Base-by-base conservation (phyloP, 139 green algal species). In the Chlamydomonas sp. region DNA sequence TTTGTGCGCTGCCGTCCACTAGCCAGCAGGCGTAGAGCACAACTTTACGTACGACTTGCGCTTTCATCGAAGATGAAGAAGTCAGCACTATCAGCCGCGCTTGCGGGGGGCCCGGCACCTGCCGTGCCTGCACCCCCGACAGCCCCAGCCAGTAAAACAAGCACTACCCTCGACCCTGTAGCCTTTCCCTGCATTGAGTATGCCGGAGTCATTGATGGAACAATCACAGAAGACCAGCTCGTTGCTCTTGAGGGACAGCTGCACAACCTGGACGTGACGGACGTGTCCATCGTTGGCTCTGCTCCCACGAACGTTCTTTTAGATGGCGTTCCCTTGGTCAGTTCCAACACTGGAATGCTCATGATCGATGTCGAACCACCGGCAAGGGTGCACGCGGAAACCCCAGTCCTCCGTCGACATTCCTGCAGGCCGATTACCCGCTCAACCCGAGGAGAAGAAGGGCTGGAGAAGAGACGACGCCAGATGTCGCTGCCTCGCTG, bases 351-450 rank as follows among this genome's bases (percentile, higher is more conserved):
- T 57, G 49, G 63, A 31, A 61, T 78, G 73, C 18, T 8, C 8
- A 2, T 18, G 10, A 14, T 18, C 66, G 66, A 14, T 71, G 10
- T 71, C 66, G 10, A 14, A 18, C 66, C 73, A 63, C 62, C 15
- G 80, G 72, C 20, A 63, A 49, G 72, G 57, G 1, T 81, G 31
- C 16, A 66, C 60, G 82, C 20, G 57, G 49, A 63, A 49, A 74
- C 63, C 58, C 63, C 74, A 66, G 14, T 61, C 18, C 31, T n/a
- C 16, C 15, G 20, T 20, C 57, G 16, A 4, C 31, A 6, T 14
- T 18, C 16, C 1, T 72, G 87, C 91, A 97, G 95, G 94, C 92
- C 59, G 96, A 98, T 78, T 97, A 96, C 83, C 90, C 95, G 71
- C 89, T 98, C 4, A 94, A 96, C 69, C 94, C 96, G 1, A 91